These are phyloP conservation scores for Cephaloascus albidus DNA, from an alignment of 805 yeast species.

Conservation along the genomic window DNA sequence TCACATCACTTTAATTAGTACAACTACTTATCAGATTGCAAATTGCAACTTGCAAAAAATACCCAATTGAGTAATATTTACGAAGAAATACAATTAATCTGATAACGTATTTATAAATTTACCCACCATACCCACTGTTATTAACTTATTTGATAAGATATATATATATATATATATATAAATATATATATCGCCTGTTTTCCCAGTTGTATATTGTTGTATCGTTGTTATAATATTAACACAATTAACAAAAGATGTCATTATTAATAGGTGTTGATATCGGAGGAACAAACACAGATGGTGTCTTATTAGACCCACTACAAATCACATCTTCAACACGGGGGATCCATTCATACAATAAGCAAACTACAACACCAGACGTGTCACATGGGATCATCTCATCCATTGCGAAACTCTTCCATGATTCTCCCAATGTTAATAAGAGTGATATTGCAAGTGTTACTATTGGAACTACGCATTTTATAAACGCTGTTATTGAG, in stretches of 20 bases:
- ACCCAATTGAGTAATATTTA: no score
- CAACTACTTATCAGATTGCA: no score
- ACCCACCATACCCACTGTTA: no score
- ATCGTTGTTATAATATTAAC: not conserved
- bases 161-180: no score
- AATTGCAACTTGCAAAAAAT: no score
- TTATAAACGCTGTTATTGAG: slow-evolving; percentile 41
- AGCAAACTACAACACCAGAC: slow-evolving; percentile 32
- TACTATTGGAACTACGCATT: slow-evolving; percentile 45
- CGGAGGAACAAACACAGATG: slow-evolving; percentile 44
- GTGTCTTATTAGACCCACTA: slow-evolving; percentile 32
- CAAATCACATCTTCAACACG: slow-evolving; percentile 9
- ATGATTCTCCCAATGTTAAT: slow-evolving; percentile 7
- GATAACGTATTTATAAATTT: no score
- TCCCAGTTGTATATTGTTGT: not conserved
- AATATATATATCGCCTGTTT: no score
- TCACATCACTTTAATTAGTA: no score
- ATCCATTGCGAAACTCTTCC: slow-evolving; percentile 24
- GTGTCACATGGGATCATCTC: slow-evolving; percentile 31
- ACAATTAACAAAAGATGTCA: not conserved
- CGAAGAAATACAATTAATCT: no score
- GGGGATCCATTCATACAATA: slow-evolving; percentile 31
- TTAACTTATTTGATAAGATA: no score
- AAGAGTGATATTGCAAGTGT: slow-evolving; percentile 27
- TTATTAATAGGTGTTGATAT: slow-evolving; percentile 37